These are phyloP conservation scores for Chlamydomonas sp. DNA, from an alignment of 139 green algal species.

Conservation along the genomic window DNA sequence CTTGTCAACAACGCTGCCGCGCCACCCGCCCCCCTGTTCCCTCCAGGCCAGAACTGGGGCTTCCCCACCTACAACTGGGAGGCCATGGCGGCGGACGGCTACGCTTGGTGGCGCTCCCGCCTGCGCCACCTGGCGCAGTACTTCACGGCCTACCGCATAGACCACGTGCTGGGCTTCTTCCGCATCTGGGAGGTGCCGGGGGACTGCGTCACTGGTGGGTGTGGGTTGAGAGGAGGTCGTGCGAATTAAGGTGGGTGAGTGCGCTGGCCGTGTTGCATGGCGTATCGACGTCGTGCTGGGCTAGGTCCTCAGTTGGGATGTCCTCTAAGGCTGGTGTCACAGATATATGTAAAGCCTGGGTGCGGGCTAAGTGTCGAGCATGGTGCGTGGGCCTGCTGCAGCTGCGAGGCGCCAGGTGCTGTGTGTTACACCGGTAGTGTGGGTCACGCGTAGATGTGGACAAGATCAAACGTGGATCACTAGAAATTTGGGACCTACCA, in stretches of 20 bases:
- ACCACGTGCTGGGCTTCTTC: conserved; percentile 99
- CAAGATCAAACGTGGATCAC: no score
- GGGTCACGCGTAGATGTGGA: no score
- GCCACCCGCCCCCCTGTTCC: neutral
- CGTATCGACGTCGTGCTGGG: no score
- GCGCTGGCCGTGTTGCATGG: conserved; percentile 1
- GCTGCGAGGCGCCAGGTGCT: no score
- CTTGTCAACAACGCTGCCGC: no score
- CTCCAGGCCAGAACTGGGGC: conserved; percentile 93
- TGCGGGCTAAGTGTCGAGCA: no score
- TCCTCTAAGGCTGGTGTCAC: no score
- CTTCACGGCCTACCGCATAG: conserved; percentile 96
- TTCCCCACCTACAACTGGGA: conserved; percentile 99
- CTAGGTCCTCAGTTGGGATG: no score
- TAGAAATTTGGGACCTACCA: no score
- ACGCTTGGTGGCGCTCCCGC: conserved; percentile 73
- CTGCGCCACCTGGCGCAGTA: conserved; percentile 88
- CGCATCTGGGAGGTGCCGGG: conserved; percentile 96
- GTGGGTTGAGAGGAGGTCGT: neutral
- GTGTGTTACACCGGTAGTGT: no score
- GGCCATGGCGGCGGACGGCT: conserved; percentile 91
- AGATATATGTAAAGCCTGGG: no score
- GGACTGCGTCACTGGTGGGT: conserved; percentile 64
- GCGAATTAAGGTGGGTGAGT: neutral
- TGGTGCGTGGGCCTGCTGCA: no score